A percentile compares a stretch with the other conserved stretches of the same genome.
These are phyloP conservation scores for Pouteria glomerata DNA, from an alignment of 148 eudicot species.

Conservation along the genomic window DNA sequence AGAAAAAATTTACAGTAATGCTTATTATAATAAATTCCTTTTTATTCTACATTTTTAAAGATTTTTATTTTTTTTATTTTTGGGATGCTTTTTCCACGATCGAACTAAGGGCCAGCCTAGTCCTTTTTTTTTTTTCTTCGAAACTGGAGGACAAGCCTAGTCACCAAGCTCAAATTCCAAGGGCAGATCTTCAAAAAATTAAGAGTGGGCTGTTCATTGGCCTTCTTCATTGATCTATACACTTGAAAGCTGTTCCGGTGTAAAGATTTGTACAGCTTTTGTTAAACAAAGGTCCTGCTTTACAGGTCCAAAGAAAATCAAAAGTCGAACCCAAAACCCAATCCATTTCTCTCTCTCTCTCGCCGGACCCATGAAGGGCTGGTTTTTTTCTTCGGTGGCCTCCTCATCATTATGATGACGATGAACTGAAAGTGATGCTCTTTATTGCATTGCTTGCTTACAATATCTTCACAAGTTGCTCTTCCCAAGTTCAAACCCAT, in stretches of 20 bases:
- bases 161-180: constrained; percentile 10
- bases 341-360: constrained; percentile 8
- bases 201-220: background rate
- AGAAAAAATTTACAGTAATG: too few relatives aligned
- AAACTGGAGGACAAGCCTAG: constrained; percentile 6
- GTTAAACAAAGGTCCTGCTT: constrained; percentile 40
- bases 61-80: background rate
- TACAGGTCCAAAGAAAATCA: constrained; percentile 31
- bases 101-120: too few relatives aligned
- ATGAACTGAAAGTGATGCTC: constrained; percentile 22
- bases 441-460: constrained; percentile 15
- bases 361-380: constrained; percentile 19
- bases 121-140: too few relatives aligned
- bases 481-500: constrained; percentile 5
- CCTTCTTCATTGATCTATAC: background rate
- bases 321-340: background rate
- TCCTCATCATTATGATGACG: constrained; percentile 32
- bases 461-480: constrained; percentile 22
- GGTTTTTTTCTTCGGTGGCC: constrained; percentile 35
- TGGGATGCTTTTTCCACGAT: background rate
- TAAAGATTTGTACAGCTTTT: constrained; percentile 33
- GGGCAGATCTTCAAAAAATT: constrained; percentile 23
- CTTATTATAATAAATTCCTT: too few relatives aligned
- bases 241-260: constrained; percentile 4
- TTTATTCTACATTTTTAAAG: too few relatives aligned